A percentile compares a stretch with the other conserved stretches of the same genome.
Evolutionary conservation across 1,284 basidiomycete genomes (phyloP).

Genomic region (Athelia sp.): DNA sequence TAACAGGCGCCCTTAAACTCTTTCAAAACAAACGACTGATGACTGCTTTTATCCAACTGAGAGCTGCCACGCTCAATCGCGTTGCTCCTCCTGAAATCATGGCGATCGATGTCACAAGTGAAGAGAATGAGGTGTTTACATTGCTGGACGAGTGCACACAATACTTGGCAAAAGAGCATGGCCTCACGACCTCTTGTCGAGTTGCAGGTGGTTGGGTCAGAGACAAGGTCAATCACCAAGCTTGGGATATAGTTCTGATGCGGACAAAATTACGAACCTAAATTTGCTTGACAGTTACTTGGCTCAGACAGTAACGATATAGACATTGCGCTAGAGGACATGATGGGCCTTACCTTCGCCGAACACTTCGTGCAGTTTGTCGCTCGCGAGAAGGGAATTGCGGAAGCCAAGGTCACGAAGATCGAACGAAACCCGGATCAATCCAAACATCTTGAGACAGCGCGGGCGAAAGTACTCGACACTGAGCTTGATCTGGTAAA

Average conservation of each 20-base stretch:
- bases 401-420: conserved; percentile 64
- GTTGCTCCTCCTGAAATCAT: conserved; percentile 15
- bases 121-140: conserved; percentile 55
- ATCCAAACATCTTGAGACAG: conserved; percentile 97
- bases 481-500: conserved; percentile 95
- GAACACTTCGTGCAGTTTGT: conserved; percentile 73
- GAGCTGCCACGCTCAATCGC: background rate
- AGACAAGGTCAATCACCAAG: conserved; percentile 77
- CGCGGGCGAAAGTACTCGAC: conserved; percentile 81
- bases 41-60: background rate
- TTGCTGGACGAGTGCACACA: conserved; percentile 67
- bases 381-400: conserved; percentile 45
- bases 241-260: conserved; percentile 9
- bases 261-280: conserved; percentile 4
- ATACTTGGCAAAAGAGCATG: conserved; percentile 45
- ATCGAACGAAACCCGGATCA: conserved; percentile 96
- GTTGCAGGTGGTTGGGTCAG: conserved; percentile 97
- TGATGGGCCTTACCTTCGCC: conserved; percentile 92
- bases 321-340: conserved; percentile 85
- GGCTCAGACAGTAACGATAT: conserved; percentile 86
- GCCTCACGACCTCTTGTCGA: conserved; percentile 64
- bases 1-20: too few species aligned
- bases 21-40: background rate
- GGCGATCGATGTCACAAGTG: conserved; percentile 46
- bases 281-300: conserved; percentile 58